Percentiles rank a stretch among this genome's conserved stretches.
Evolutionary conservation across 306 rosid genomes (phyloP).

Genomic region (Corylus heterophylla): DNA sequence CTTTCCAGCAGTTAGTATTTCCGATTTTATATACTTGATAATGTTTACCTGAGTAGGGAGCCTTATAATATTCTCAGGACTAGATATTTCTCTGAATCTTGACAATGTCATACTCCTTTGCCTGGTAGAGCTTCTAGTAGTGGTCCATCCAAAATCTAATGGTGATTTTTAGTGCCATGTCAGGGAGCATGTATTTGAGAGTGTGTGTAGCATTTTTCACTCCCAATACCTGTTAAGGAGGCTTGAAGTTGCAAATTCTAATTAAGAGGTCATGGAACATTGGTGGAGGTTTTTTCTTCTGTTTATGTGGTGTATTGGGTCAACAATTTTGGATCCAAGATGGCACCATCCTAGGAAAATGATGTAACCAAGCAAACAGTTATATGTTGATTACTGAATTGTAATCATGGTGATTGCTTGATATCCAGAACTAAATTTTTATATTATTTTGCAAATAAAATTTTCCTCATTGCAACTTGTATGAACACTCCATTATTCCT

Average conservation of each 20-base stretch:
- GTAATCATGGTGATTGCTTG: not conserved
- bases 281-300: not conserved
- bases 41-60: slow-evolving; percentile 24
- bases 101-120: slow-evolving; percentile 96
- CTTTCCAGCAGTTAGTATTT: slow-evolving; percentile 13
- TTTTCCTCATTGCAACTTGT: not conserved
- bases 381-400: not conserved
- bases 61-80: slow-evolving; percentile 56
- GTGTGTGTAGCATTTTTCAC: too few species aligned
- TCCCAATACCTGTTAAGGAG: not conserved
- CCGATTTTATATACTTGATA: slow-evolving; percentile 17
- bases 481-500: not conserved
- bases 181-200: too few species aligned
- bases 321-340: not conserved
- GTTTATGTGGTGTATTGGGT: not conserved
- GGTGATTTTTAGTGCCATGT: too few species aligned
- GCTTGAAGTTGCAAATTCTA: not conserved
- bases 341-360: not conserved
- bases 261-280: not conserved
- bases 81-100: slow-evolving; percentile 96
- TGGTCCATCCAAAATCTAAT: too few species aligned
- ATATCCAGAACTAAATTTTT: not conserved
- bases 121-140: slow-evolving; percentile 67
- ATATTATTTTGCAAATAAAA: not conserved
- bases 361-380: not conserved